Conservation (phyloP, 257 asterid genomes). For the Anisodus acutangulus region DNA sequence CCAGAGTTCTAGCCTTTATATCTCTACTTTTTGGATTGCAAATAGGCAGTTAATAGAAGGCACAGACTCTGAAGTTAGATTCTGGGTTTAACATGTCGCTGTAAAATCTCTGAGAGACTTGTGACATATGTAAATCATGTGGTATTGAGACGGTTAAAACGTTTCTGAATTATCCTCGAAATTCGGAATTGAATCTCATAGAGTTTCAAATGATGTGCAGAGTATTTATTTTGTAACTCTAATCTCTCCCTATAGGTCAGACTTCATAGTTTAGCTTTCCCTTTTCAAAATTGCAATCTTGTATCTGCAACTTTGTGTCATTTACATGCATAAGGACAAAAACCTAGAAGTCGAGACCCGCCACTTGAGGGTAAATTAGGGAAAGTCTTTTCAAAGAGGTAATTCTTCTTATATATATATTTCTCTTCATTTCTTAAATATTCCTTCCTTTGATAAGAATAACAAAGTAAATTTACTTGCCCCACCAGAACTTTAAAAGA, state of each 20-base stretch:
- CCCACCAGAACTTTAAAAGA: neutral
- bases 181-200: neutral
- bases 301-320: neutral
- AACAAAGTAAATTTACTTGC: neutral
- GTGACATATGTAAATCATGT: neutral
- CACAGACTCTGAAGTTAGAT: neutral
- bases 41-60: neutral
- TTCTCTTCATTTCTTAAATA: neutral
- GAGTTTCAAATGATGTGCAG: neutral
- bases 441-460: constrained; percentile 16
- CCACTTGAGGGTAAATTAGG: neutral
- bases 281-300: neutral
- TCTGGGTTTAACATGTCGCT: neutral
- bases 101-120: neutral
- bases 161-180: neutral
- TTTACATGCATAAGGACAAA: neutral
- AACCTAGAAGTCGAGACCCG: neutral
- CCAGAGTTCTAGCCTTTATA: neutral
- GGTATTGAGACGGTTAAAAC: neutral
- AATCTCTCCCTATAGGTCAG: neutral
- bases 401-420: neutral
- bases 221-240: neutral
- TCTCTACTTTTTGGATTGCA: neutral
- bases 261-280: neutral
- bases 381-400: neutral